Evolutionary conservation across 768 basidiomycete genomes (phyloP).

Genomic region (Amanita pseudoporphyria): DNA sequence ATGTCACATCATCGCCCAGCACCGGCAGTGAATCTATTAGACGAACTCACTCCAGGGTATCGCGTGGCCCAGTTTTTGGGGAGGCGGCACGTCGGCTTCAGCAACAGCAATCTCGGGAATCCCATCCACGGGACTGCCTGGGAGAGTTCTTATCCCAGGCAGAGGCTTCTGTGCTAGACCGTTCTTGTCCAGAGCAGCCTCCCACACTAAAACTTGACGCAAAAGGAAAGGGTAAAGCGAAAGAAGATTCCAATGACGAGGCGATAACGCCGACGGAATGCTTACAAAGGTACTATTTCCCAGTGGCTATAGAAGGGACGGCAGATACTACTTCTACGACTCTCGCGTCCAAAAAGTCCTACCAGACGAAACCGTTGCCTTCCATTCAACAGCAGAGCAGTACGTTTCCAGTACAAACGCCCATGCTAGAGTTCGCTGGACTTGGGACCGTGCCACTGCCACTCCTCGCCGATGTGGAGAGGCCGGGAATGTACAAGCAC

Average conservation of each 20-base stretch:
- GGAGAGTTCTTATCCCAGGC: constrained; percentile 16
- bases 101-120: background rate
- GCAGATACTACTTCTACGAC: background rate
- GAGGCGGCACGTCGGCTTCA: background rate
- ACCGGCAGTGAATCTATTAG: constrained; percentile 1
- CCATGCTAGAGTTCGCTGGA: background rate
- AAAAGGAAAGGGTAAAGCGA: constrained; percentile 19
- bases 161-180: constrained; percentile 22
- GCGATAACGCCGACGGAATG: constrained; percentile 7
- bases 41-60: background rate
- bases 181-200: constrained; percentile 20
- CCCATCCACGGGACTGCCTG: background rate
- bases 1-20: background rate
- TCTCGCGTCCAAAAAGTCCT: background rate
- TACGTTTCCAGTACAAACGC: background rate
- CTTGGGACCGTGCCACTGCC: constrained; percentile 3
- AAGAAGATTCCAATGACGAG: constrained; percentile 6
- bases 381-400: background rate
- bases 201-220: constrained; percentile 8
- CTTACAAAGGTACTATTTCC: constrained; percentile 2
- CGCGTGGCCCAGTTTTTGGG: background rate
- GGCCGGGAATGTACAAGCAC: constrained; percentile 44
- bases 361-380: background rate
- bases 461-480: constrained; percentile 3
- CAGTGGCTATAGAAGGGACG: background rate